phyloP scores from a whole-genome alignment of 495 filamentous ascomycete genomes.

The Aspergillus ostianus region DNA sequence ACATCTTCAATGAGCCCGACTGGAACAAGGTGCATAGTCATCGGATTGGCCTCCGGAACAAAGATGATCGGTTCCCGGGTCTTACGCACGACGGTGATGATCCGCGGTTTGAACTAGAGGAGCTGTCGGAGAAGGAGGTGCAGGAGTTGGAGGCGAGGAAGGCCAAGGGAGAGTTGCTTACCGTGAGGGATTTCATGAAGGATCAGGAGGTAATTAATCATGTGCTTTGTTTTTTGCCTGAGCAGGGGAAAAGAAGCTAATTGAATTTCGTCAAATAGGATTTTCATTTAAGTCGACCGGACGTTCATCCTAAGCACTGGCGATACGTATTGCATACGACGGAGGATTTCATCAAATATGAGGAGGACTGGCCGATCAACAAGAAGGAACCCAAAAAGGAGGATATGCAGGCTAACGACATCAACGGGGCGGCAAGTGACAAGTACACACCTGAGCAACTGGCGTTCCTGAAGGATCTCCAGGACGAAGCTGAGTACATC shows the following conservation, averaged over 20 bases:
- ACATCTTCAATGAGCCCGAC: conserved; percentile 21
- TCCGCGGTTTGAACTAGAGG: conserved; percentile 6
- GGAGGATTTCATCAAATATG: conserved; percentile 19
- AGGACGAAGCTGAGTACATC: conserved; percentile 24
- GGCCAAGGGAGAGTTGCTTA: conserved; percentile 13
- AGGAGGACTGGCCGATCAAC: conserved; percentile 19
- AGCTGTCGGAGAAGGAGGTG: conserved; percentile 23
- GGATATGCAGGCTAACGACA: neutral
- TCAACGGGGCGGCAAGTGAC: neutral
- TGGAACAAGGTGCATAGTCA: conserved; percentile 17
- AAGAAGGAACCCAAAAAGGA: conserved; percentile 2
- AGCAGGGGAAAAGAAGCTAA: neutral
- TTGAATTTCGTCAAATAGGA: conserved; percentile 12
- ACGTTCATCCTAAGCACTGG: conserved; percentile 18
- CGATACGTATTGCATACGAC: conserved; percentile 22
- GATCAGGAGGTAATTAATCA: conserved; percentile 14
- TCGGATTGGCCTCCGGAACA: conserved; percentile 14
- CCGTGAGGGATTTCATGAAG: conserved; percentile 18
- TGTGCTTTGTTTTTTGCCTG: neutral
- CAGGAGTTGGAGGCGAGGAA: conserved; percentile 17
- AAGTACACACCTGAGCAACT: conserved; percentile 21
- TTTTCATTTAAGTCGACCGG: conserved; percentile 16
- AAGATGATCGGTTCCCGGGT: conserved; percentile 15
- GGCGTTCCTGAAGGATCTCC: conserved; percentile 21
- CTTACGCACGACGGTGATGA: conserved; percentile 19